Evolutionary conservation across 1,284 basidiomycete species (phyloP).

Genomic region (Fistulinella staudtii): DNA sequence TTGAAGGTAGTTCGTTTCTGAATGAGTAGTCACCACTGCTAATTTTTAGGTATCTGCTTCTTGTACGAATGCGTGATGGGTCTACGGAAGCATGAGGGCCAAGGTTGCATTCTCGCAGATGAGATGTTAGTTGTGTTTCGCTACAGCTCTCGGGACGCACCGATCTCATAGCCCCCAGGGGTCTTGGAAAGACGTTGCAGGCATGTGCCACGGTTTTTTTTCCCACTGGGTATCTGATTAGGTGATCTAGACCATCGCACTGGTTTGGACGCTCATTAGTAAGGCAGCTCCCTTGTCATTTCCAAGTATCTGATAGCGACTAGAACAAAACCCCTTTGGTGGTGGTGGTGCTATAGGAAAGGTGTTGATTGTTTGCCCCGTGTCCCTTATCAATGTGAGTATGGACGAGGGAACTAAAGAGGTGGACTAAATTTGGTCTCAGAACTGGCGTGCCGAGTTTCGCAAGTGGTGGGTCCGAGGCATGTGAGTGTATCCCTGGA

Average conservation of each 20-base stretch:
- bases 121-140: slow-evolving; percentile 65
- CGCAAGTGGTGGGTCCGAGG: slow-evolving; percentile 71
- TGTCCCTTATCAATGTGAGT: slow-evolving; percentile 80
- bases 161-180: slow-evolving; percentile 50
- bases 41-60: slow-evolving; percentile 68
- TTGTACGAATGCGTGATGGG: slow-evolving; percentile 98
- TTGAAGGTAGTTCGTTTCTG: slow-evolving; percentile 57
- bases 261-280: slow-evolving; percentile 90
- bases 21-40: not conserved
- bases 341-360: slow-evolving; percentile 64
- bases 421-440: slow-evolving; percentile 4
- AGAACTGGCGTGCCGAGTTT: slow-evolving; percentile 98
- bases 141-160: slow-evolving; percentile 2
- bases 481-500: not conserved
- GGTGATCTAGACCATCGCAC: slow-evolving; percentile 73
- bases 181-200: slow-evolving; percentile 91
- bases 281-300: slow-evolving; percentile 23
- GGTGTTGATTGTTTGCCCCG: slow-evolving; percentile 91
- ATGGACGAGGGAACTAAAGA: not conserved
- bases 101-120: slow-evolving; percentile 96
- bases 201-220: slow-evolving; percentile 30
- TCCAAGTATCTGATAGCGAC: slow-evolving; percentile 4
- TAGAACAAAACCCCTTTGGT: slow-evolving; percentile 83
- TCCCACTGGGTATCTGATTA: slow-evolving; percentile 3
- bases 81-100: slow-evolving; percentile 79